phyloP scores from a whole-genome alignment of 257 asterid species.

The Ocimum tenuiflorum region DNA sequence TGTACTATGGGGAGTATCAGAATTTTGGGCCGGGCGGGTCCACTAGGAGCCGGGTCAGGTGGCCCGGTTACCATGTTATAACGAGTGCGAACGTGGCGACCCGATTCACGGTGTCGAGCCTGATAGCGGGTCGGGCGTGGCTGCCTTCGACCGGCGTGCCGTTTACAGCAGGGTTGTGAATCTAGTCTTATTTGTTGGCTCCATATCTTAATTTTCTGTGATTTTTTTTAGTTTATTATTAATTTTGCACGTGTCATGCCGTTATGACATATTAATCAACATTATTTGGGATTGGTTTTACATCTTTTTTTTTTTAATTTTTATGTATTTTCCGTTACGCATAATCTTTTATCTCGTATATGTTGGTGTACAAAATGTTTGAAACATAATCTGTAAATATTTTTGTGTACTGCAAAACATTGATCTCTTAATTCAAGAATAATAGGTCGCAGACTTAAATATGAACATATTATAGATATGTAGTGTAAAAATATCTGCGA shows the following conservation, averaged over 20 bases:
- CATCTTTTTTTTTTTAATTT: not conserved
- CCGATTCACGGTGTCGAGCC: constrained; percentile 57
- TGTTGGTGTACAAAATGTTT: no score
- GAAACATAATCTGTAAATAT: no score
- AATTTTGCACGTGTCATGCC: constrained; percentile 48
- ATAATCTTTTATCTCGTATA: no score
- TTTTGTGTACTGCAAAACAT: no score
- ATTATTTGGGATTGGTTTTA: constrained; percentile 8
- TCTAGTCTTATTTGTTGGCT: no score
- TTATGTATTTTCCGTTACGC: no score
- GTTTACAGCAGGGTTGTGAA: constrained; percentile 58
- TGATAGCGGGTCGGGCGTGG: constrained; percentile 82
- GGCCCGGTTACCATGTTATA: constrained; percentile 72
- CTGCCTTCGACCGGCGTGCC: constrained; percentile 84
- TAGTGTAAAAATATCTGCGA: no score
- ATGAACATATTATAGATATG: no score
- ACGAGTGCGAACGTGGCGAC: constrained; percentile 41
- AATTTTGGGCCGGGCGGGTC: constrained; percentile 71
- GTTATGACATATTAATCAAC: constrained; percentile 38
- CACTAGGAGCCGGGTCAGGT: constrained; percentile 46
- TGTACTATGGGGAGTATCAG: constrained; percentile 74
- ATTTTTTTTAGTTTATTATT: constrained; percentile 35
- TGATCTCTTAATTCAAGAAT: no score
- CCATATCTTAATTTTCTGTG: not conserved
- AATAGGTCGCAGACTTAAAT: no score